Evolutionary conservation across 768 basidiomycete genomes (phyloP).

Genomic region (Lanmaoa rubissima): DNA sequence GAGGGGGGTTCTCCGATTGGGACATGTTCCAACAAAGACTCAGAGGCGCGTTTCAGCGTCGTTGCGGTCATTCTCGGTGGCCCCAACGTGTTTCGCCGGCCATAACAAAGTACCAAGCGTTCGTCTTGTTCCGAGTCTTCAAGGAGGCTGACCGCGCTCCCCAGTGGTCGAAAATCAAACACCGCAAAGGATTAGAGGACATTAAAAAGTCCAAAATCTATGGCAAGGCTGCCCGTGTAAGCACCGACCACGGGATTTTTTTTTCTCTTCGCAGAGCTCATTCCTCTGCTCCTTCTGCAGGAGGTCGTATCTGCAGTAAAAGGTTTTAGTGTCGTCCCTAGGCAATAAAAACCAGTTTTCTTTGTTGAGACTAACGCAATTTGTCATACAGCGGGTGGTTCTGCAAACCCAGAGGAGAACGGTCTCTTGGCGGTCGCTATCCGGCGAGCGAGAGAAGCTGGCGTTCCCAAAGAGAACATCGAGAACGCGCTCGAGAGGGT

Average conservation of each 20-base stretch:
- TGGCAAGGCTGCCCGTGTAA: slow-evolving; percentile 52
- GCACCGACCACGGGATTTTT: slow-evolving; percentile 19
- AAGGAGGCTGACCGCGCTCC: not conserved
- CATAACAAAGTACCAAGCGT: slow-evolving; percentile 39
- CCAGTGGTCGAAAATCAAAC: slow-evolving; percentile 79
- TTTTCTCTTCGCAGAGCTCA: slow-evolving; percentile 1
- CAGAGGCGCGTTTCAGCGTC: not conserved
- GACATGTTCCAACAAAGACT: slow-evolving; percentile 1
- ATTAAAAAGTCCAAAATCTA: slow-evolving; percentile 57
- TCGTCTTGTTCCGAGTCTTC: not conserved
- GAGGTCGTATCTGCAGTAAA: slow-evolving; percentile 62
- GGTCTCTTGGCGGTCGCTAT: slow-evolving; percentile 49
- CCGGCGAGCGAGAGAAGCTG: slow-evolving; percentile 53
- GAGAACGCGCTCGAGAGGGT: slow-evolving; percentile 61
- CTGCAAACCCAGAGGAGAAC: slow-evolving; percentile 54
- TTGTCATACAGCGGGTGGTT: slow-evolving; percentile 48
- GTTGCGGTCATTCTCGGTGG: slow-evolving; percentile 26
- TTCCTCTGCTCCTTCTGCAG: slow-evolving; percentile 31
- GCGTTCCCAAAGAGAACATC: slow-evolving; percentile 70
- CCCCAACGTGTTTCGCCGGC: slow-evolving; percentile 32
- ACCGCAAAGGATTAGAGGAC: slow-evolving; percentile 65
- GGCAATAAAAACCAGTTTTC: not conserved
- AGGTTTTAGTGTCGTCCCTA: slow-evolving; percentile 38
- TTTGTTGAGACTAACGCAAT: not conserved
- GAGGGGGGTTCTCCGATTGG: not conserved